Conservation (phyloP, 192 early-diverging fungal species). For the Oehlia diaphana region DNA sequence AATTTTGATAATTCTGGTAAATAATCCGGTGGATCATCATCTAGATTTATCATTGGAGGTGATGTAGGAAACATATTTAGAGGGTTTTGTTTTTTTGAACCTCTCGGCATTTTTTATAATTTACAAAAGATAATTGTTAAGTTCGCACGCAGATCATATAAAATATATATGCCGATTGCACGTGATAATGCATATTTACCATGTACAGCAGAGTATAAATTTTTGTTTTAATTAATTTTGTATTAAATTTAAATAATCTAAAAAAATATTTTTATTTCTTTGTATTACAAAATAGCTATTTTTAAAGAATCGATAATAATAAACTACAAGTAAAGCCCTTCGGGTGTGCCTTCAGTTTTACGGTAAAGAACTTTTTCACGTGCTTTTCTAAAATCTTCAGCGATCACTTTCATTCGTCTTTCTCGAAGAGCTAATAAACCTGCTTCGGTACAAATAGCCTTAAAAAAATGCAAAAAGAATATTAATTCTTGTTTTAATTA, state of each 20-base stretch:
- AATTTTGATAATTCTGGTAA: background rate
- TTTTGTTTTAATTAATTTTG: too few species aligned
- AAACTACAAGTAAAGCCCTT: conserved; percentile 85
- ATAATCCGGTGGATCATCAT: conserved; percentile 12
- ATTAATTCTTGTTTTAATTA: background rate
- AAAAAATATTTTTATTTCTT: too few species aligned
- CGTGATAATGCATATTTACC: too few species aligned
- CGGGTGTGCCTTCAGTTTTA: conserved; percentile 98
- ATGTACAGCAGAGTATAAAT: too few species aligned
- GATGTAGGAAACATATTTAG: background rate
- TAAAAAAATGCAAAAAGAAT: background rate
- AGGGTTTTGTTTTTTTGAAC: conserved; percentile 14
- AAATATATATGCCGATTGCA: too few species aligned
- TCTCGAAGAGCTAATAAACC: conserved; percentile 96
- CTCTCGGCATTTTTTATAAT: background rate
- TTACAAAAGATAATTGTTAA: background rate
- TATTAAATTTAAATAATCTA: too few species aligned
- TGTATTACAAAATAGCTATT: too few species aligned
- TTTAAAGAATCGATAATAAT: background rate
- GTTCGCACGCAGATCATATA: too few species aligned
- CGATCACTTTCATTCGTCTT: conserved; percentile 97
- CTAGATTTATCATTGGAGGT: background rate
- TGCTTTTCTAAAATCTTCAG: conserved; percentile 96
- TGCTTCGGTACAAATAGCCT: conserved; percentile 99
- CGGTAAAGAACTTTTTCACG: conserved; percentile 98